Evolutionary conservation across 345 rosid species (phyloP).

Genomic region (Citrus glauca): DNA sequence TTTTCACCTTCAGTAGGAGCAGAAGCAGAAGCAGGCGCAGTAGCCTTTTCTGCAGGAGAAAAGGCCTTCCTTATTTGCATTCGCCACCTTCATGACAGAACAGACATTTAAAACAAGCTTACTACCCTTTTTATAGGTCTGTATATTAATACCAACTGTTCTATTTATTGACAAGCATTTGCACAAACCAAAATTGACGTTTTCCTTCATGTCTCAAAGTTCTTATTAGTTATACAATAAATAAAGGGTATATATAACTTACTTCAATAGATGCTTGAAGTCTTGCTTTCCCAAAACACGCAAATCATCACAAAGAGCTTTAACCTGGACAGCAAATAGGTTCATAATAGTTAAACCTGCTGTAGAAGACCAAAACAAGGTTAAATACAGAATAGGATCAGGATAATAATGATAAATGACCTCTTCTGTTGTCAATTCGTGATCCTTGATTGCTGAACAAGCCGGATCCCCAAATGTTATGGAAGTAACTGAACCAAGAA

Average conservation of each 20-base stretch:
- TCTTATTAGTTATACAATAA: not conserved
- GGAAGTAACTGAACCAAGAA: conserved; percentile 82
- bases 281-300: conserved; percentile 90
- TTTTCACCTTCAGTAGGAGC: conserved; percentile 32
- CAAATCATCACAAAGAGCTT: conserved; percentile 84
- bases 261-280: conserved; percentile 88
- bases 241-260: conserved; percentile 22
- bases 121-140: not conserved
- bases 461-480: conserved; percentile 64
- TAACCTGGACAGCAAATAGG: conserved; percentile 45
- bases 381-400: not conserved
- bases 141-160: not conserved
- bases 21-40: conserved; percentile 23
- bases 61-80: conserved; percentile 75
- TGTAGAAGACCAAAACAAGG: not conserved
- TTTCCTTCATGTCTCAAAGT: not conserved
- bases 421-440: conserved; percentile 80
- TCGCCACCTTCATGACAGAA: conserved; percentile 63
- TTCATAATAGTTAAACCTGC: not conserved
- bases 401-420: conserved; percentile 21
- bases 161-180: not conserved
- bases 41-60: conserved; percentile 60
- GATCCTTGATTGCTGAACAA: conserved; percentile 56
- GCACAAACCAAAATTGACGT: not conserved
- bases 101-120: not conserved